Evolutionary conservation across 495 filamentous ascomycete genomes (phyloP).

Genomic region (Penicillium daleae): DNA sequence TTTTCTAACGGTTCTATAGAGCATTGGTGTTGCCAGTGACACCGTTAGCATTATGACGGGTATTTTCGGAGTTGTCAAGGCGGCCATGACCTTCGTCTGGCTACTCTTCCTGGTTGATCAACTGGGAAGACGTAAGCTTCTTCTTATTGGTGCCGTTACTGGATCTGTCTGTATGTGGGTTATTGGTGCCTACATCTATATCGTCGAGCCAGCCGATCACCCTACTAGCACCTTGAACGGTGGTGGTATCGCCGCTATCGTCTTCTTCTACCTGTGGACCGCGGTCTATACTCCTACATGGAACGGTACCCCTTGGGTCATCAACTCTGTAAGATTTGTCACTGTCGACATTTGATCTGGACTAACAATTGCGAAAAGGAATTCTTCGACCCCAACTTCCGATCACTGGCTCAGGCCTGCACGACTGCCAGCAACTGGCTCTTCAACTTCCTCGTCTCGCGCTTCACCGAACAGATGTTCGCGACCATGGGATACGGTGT

Average conservation of each 20-base stretch:
- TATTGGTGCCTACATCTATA: conserved; percentile 69
- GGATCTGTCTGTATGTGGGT: conserved; percentile 74
- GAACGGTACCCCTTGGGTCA: conserved; percentile 71
- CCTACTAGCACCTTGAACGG: conserved; percentile 44
- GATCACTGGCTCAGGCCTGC: conserved; percentile 68
- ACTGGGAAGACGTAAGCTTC: conserved; percentile 67
- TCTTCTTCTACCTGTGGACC: conserved; percentile 81
- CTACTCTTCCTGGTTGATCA: conserved; percentile 72
- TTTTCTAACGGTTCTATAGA: conserved; percentile 8
- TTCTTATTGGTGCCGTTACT: conserved; percentile 70
- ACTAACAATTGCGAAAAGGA: conserved; percentile 41
- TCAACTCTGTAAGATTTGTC: conserved; percentile 52
- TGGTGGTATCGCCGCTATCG: conserved; percentile 67
- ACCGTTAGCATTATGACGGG: conserved; percentile 51
- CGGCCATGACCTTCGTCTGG: conserved; percentile 62
- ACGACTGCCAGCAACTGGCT: conserved; percentile 75
- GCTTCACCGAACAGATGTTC: conserved; percentile 80
- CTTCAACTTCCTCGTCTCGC: conserved; percentile 73
- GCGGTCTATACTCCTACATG: conserved; percentile 74
- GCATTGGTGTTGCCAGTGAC: conserved; percentile 54
- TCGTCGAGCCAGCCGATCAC: conserved; percentile 55
- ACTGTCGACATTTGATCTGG: background rate
- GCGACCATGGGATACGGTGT: conserved; percentile 69
- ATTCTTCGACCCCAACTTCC: conserved; percentile 64
- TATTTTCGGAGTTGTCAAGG: conserved; percentile 57